These are phyloP conservation scores for Leptomonas pyrrhocoris DNA, from an alignment of 208 protist genomes.

Conservation along the genomic window DNA sequence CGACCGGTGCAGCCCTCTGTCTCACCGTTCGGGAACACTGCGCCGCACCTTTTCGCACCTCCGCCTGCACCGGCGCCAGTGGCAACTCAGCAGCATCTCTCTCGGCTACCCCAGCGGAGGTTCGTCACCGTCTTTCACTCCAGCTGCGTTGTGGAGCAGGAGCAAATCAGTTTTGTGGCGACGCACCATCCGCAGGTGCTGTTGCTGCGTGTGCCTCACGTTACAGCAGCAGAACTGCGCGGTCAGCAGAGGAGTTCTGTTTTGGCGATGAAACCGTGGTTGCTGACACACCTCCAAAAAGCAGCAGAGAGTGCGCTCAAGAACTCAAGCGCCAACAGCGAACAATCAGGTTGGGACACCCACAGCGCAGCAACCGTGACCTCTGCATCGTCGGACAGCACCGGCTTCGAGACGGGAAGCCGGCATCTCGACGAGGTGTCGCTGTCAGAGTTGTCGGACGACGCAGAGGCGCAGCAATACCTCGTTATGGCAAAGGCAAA, in stretches of 20 bases:
- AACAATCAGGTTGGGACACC: too few species aligned
- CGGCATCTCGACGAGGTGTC: not conserved
- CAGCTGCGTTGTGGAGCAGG: slow-evolving; percentile 31
- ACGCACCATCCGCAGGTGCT: slow-evolving; percentile 14
- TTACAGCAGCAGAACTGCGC: not conserved
- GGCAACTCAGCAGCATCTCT: not conserved
- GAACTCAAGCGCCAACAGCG: too few species aligned
- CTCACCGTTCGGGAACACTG: not conserved
- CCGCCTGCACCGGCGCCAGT: not conserved
- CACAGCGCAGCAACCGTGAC: too few species aligned
- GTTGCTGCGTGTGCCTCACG: not conserved
- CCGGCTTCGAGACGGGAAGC: not conserved
- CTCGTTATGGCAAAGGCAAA: not conserved
- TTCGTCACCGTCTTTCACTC: slow-evolving; percentile 20
- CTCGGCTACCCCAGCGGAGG: not conserved
- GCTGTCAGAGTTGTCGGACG: not conserved
- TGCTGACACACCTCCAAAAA: too few species aligned
- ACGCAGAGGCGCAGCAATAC: not conserved
- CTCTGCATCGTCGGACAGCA: too few species aligned
- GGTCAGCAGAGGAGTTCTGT: too few species aligned
- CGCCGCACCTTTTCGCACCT: not conserved
- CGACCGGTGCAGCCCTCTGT: not conserved
- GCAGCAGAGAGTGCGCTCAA: too few species aligned
- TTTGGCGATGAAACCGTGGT: too few species aligned
- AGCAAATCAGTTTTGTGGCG: slow-evolving; percentile 16